Evolutionary conservation across 2,329 filamentous ascomycete genomes (phyloP).

Genomic region (Calonectria naviculata): DNA sequence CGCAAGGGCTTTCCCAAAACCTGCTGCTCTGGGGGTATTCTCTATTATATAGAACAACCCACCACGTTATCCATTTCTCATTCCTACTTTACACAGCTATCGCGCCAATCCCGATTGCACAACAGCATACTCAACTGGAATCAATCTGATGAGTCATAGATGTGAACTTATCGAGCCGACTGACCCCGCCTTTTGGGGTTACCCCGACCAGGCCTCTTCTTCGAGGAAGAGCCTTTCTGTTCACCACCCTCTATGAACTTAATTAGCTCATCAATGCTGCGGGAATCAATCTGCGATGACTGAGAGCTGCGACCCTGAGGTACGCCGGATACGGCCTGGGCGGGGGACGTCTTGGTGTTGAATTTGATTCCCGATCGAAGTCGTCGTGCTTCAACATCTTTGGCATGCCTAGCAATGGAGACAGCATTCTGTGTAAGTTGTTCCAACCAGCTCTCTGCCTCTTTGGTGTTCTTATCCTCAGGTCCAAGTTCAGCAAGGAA

Average conservation of each 20-base stretch:
- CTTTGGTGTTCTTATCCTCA: slow-evolving; percentile 97
- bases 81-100: slow-evolving; percentile 33
- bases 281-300: slow-evolving; percentile 69
- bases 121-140: not conserved
- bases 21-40: slow-evolving; percentile 16
- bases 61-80: slow-evolving; percentile 31
- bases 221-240: slow-evolving; percentile 61
- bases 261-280: slow-evolving; percentile 92
- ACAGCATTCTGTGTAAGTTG: slow-evolving; percentile 97
- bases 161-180: slow-evolving; percentile 29
- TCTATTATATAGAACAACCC: slow-evolving; percentile 11
- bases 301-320: slow-evolving; percentile 45
- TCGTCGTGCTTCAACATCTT: slow-evolving; percentile 82
- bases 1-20: slow-evolving; percentile 20
- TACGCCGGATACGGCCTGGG: slow-evolving; percentile 41
- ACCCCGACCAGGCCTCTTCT: slow-evolving; percentile 65
- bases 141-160: not conserved
- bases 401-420: slow-evolving; percentile 91
- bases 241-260: slow-evolving; percentile 90
- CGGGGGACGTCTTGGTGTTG: slow-evolving; percentile 51
- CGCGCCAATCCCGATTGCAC: not conserved
- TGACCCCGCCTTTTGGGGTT: slow-evolving; percentile 67
- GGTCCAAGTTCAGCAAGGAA: slow-evolving; percentile 89
- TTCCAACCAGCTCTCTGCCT: slow-evolving; percentile 96
- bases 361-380: slow-evolving; percentile 78